A percentile compares a stretch with the other conserved stretches of the same genome.
Conservation (phyloP, 2,329 filamentous ascomycete species). For the Kalaharituber pfeilii region DNA sequence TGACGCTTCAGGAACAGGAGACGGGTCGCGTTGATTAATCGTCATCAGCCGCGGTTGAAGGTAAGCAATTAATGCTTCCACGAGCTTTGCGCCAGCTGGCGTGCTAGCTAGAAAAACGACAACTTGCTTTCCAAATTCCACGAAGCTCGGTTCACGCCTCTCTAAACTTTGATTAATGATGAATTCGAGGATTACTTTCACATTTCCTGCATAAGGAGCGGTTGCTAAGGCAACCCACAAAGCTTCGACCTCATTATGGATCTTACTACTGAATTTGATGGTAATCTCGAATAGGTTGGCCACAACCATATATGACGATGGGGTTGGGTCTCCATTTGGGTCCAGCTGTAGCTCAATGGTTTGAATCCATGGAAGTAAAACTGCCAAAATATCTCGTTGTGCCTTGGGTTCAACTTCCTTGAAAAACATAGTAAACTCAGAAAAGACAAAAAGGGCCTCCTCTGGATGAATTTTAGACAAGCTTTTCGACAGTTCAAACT, state of each 20-base stretch:
- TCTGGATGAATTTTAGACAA: constrained; percentile 78
- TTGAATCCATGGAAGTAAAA: constrained; percentile 91
- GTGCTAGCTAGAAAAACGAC: constrained; percentile 88
- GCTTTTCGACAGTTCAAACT: constrained; percentile 88
- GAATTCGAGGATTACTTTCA: constrained; percentile 85
- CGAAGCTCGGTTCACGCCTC: constrained; percentile 89
- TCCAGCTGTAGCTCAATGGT: constrained; percentile 83
- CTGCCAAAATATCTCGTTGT: constrained; percentile 85
- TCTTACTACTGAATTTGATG: constrained; percentile 67
- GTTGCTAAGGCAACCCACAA: constrained; percentile 93
- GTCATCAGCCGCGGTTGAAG: constrained; percentile 96
- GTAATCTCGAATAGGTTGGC: constrained; percentile 94
- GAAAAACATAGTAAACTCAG: constrained; percentile 87
- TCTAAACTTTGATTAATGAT: constrained; percentile 90
- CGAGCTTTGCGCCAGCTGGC: constrained; percentile 68
- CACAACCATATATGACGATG: constrained; percentile 81
- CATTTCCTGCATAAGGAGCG: constrained; percentile 81
- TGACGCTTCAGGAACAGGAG: constrained; percentile 53
- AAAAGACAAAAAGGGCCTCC: constrained; percentile 83
- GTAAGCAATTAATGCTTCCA: constrained; percentile 82
- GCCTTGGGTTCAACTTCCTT: constrained; percentile 66
- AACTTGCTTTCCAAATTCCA: constrained; percentile 94
- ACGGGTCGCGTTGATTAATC: constrained; percentile 59
- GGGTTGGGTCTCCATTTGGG: constrained; percentile 76
- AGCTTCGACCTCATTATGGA: constrained; percentile 94